Evolutionary conservation across 208 protist species (phyloP).

Genomic region (Leishmania braziliensis): DNA sequence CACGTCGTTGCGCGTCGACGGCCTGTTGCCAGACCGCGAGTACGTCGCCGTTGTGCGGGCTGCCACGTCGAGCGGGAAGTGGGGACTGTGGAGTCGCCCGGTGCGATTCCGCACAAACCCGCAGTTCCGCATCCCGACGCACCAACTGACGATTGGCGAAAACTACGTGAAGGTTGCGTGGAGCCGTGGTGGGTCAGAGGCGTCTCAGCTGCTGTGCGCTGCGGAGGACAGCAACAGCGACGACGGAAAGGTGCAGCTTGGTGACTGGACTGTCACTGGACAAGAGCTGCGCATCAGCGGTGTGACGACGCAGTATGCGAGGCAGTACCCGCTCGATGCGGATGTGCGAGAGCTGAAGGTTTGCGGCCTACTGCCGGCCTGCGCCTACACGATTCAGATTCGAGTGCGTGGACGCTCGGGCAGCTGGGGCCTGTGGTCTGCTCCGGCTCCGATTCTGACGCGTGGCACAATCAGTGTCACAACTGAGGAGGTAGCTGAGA

Average conservation of each 20-base stretch:
- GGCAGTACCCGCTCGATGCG: conserved; percentile 81
- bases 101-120: conserved; percentile 88
- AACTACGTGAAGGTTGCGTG: conserved; percentile 92
- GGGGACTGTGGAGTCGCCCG: conserved; percentile 89
- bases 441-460: conserved; percentile 83
- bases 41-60: conserved; percentile 90
- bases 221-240: conserved; percentile 5
- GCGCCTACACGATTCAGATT: conserved; percentile 89
- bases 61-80: conserved; percentile 75
- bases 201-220: background rate
- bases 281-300: conserved; percentile 91
- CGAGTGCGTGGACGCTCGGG: conserved; percentile 83
- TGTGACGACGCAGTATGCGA: conserved; percentile 76
- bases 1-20: conserved; percentile 76
- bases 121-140: conserved; percentile 86
- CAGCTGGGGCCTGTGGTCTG: conserved; percentile 88
- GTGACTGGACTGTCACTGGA: conserved; percentile 82
- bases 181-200: conserved; percentile 59
- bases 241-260: conserved; percentile 54
- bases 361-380: conserved; percentile 78
- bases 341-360: conserved; percentile 89
- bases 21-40: conserved; percentile 83
- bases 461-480: conserved; percentile 83
- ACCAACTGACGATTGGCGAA: conserved; percentile 90
- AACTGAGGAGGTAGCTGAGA: conserved; percentile 89